phyloP scores from a whole-genome alignment of 345 rosid species.

The Lagerstroemia speciosa region DNA sequence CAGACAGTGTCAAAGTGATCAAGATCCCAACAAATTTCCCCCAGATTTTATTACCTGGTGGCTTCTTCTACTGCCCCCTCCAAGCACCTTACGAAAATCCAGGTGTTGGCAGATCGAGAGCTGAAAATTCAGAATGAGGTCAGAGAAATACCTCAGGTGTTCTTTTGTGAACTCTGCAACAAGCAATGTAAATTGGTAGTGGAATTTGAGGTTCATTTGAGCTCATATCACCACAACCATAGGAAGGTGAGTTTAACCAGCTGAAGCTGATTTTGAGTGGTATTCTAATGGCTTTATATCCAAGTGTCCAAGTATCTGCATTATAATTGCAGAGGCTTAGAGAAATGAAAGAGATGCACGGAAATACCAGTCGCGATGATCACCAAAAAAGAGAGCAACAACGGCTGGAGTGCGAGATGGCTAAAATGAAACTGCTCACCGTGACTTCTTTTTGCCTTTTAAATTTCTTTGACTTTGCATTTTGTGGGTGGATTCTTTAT shows the following conservation, averaged over 20 bases:
- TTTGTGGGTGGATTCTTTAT: background rate
- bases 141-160: slow-evolving; percentile 82
- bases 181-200: slow-evolving; percentile 91
- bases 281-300: too few relatives aligned
- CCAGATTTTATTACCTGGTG: slow-evolving; percentile 99
- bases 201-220: slow-evolving; percentile 92
- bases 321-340: slow-evolving; percentile 67
- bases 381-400: slow-evolving; percentile 79
- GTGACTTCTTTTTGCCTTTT: slow-evolving; percentile 1
- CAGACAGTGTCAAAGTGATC: too few relatives aligned
- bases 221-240: slow-evolving; percentile 98
- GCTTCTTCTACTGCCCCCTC: slow-evolving; percentile 99
- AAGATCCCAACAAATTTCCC: slow-evolving; percentile 75
- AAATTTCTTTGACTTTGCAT: background rate
- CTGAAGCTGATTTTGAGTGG: too few relatives aligned
- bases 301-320: background rate
- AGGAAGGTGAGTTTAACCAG: slow-evolving; percentile 57
- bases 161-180: slow-evolving; percentile 91
- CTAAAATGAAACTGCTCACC: slow-evolving; percentile 35
- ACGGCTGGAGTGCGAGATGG: slow-evolving; percentile 87
- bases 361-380: slow-evolving; percentile 77
- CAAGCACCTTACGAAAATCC: slow-evolving; percentile 99
- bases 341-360: slow-evolving; percentile 94
- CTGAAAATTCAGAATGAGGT: slow-evolving; percentile 96
- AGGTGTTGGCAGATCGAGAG: slow-evolving; percentile 99